phyloP scores from a whole-genome alignment of 331 rosid genomes.

The Pyracantha coccinea region DNA sequence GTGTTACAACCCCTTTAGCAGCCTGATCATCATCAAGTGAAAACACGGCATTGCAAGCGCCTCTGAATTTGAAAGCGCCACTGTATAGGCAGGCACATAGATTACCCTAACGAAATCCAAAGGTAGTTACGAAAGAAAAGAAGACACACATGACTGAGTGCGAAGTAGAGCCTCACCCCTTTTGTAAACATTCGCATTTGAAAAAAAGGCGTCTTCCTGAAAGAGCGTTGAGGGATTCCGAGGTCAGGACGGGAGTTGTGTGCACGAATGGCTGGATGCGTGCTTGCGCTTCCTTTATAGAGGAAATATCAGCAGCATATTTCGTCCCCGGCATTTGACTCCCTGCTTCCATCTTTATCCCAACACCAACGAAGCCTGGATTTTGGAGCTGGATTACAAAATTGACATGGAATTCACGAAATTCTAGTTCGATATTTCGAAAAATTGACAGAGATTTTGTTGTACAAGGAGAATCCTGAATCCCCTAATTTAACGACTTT shows the following conservation, averaged over 20 bases:
- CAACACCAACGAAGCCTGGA: not conserved
- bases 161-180: conserved; percentile 47
- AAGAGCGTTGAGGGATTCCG: conserved; percentile 50
- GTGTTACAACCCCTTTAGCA: conserved; percentile 83
- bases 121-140: not conserved
- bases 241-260: conserved; percentile 61
- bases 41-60: conserved; percentile 87
- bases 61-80: conserved; percentile 92
- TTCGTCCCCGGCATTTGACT: conserved; percentile 29
- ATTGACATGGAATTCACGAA: too few relatives aligned
- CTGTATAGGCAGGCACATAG: conserved; percentile 15
- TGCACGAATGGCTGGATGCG: conserved; percentile 52
- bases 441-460: not conserved
- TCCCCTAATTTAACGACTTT: too few relatives aligned
- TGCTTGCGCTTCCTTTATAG: conserved; percentile 62
- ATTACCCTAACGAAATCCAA: not conserved
- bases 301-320: conserved; percentile 78
- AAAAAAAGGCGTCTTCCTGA: conserved; percentile 72
- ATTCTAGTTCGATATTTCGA: not conserved
- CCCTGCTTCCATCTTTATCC: conserved; percentile 42
- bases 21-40: conserved; percentile 69
- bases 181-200: conserved; percentile 86
- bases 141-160: not conserved
- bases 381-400: not conserved
- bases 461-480: too few relatives aligned